These are phyloP conservation scores for Pilasporangium apinafurcum DNA, from an alignment of 352 stramenopile genomes.

Conservation along the genomic window DNA sequence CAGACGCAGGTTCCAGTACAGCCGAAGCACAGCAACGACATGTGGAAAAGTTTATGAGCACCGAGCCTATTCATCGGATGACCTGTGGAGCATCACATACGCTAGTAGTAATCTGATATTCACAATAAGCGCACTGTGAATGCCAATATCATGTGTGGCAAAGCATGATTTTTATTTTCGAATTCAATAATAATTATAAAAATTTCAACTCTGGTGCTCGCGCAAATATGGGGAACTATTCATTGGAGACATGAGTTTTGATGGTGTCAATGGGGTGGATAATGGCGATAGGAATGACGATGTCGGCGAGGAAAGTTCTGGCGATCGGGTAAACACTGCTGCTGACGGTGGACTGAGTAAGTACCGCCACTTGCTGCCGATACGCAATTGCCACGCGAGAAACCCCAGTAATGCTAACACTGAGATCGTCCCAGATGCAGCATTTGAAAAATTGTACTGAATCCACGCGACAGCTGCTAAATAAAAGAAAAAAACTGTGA, in stretches of 20 bases:
- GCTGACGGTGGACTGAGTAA: constrained; percentile 43
- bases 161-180: too few relatives aligned
- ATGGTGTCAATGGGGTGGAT: too few relatives aligned
- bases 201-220: too few relatives aligned
- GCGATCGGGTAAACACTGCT: too few relatives aligned
- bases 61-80: constrained; percentile 7
- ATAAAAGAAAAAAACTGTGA: constrained; percentile 71
- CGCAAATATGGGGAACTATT: too few relatives aligned
- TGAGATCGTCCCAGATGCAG: constrained; percentile 33
- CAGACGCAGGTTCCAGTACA: constrained; percentile 5
- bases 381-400: constrained; percentile 58
- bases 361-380: constrained; percentile 74
- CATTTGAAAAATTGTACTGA: constrained; percentile 47
- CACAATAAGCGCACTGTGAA: too few relatives aligned
- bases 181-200: too few relatives aligned
- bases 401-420: constrained; percentile 38
- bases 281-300: too few relatives aligned
- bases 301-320: too few relatives aligned
- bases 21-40: constrained; percentile 11
- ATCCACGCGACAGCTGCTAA: constrained; percentile 56
- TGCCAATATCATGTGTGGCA: too few relatives aligned
- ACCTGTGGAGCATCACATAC: constrained; percentile 36
- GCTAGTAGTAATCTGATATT: constrained; percentile 16
- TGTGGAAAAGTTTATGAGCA: constrained; percentile 11
- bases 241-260: too few relatives aligned